Base-by-base conservation (phyloP, 345 rosid genomes). In the Eucalyptus brandiana region DNA sequence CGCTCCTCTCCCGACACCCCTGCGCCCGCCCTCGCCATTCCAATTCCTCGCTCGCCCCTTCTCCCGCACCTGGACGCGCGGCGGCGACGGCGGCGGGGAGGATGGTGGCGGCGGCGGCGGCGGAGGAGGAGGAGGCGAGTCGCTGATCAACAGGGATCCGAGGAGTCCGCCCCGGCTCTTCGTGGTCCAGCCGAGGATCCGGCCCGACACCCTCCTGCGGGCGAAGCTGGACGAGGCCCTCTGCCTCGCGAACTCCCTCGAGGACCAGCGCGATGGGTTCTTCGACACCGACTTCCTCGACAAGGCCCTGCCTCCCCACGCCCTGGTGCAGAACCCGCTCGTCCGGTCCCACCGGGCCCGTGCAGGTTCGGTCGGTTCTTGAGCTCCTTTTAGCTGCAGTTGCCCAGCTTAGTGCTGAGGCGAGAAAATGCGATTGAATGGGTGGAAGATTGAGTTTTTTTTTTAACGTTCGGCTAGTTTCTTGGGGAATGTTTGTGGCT, bases 221-320 rank as follows among this genome's bases (percentile, higher is more conserved):
- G 95, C 97, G 37, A 97, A 95, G 95, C 99, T 97, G 69, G 92
- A 93, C 90, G 99, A 97, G 88, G 98, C 99, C 81, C 96, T 97
- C 49, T 95, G 96, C 89, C 97, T 97, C 51, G 99, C 98, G 87
- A 95, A 97, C 87, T 97, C 99, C 32, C 96, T 97, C 28, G 99
- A 97, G 90, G 99, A 97, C 86, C 99, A 97, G 92, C 94, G 99
- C 37, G 97, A 95, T 88, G 99, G 99, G 7, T 93, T 89, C 94
- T 97, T 96, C 69, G 91, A 90, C 48, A 89, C 94, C 80, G 98
- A 97, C 91, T 95, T 94, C 91, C 95, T 92, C 88, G 95, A 94
- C 17, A 97, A 97, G 92, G 93, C 93, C 14, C 88, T 95, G 91
- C 98, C 99, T 87, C 96, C 98, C 89, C 95, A 95, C 88, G 92